These are phyloP conservation scores for Chaetomium sp. DNA, from an alignment of 2,329 filamentous ascomycete genomes.

Conservation along the genomic window DNA sequence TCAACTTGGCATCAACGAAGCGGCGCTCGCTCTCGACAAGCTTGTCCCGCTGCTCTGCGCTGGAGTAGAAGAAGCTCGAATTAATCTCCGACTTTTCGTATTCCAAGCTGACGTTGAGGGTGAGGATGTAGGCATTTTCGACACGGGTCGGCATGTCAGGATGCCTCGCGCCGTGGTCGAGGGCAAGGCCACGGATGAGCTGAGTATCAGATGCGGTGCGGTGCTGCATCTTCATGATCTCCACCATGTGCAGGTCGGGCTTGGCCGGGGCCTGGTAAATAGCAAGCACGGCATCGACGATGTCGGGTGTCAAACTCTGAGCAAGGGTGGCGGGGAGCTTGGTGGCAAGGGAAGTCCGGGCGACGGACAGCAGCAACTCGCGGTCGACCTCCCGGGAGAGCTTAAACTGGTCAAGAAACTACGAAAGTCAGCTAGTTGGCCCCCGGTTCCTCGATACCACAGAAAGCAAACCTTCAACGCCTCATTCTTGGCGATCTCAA, in stretches of 20 bases:
- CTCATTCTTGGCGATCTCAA: slow-evolving; percentile 93
- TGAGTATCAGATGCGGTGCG: slow-evolving; percentile 92
- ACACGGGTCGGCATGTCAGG: slow-evolving; percentile 97
- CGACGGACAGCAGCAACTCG: slow-evolving; percentile 87
- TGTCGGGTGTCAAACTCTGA: slow-evolving; percentile 84
- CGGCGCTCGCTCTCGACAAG: slow-evolving; percentile 93
- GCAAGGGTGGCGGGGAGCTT: slow-evolving; percentile 89
- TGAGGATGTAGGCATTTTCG: slow-evolving; percentile 92
- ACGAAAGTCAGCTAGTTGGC: slow-evolving; percentile 11
- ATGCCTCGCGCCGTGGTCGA: slow-evolving; percentile 93
- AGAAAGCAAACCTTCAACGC: slow-evolving; percentile 62
- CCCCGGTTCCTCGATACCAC: background rate
- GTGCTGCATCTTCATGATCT: slow-evolving; percentile 99
- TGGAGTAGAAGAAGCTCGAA: slow-evolving; percentile 97
- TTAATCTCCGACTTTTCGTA: slow-evolving; percentile 99
- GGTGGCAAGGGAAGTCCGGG: slow-evolving; percentile 87
- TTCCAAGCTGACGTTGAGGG: slow-evolving; percentile 91
- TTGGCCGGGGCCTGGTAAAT: slow-evolving; percentile 87
- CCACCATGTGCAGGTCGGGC: slow-evolving; percentile 97
- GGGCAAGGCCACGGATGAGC: slow-evolving; percentile 82
- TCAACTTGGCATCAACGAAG: slow-evolving; percentile 92
- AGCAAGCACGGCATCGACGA: slow-evolving; percentile 91
- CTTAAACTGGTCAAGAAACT: slow-evolving; percentile 96
- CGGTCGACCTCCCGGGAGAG: slow-evolving; percentile 80
- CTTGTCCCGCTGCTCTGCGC: slow-evolving; percentile 93